These are phyloP conservation scores for Barnettozyma wickerhamii DNA, from an alignment of 805 yeast genomes.

Conservation along the genomic window DNA sequence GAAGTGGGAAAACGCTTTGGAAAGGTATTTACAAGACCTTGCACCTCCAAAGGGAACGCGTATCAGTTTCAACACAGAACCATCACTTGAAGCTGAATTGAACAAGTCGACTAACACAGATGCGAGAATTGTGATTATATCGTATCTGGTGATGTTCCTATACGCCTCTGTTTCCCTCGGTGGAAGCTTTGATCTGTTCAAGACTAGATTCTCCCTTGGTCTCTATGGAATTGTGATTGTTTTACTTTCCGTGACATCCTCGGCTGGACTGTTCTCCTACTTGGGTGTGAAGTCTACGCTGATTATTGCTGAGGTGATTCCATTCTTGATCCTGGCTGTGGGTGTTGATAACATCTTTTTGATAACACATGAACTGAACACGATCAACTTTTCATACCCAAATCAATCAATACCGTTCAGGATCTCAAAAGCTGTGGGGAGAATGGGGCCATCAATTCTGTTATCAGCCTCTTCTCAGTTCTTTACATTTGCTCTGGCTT, in stretches of 20 bases:
- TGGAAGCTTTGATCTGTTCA: slow-evolving; percentile 37
- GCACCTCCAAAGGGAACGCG: slow-evolving; percentile 51
- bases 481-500: slow-evolving; percentile 74
- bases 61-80: slow-evolving; percentile 75
- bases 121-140: slow-evolving; percentile 58
- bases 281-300: slow-evolving; percentile 83
- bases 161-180: slow-evolving; percentile 83
- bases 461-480: slow-evolving; percentile 74
- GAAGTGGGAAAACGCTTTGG: slow-evolving; percentile 71
- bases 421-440: slow-evolving; percentile 58
- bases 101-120: slow-evolving; percentile 81
- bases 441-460: slow-evolving; percentile 84
- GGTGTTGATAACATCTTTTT: slow-evolving; percentile 95
- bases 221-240: slow-evolving; percentile 82
- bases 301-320: slow-evolving; percentile 95
- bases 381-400: slow-evolving; percentile 43
- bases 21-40: slow-evolving; percentile 45
- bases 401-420: slow-evolving; percentile 50
- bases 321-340: slow-evolving; percentile 85
- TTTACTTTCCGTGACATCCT: slow-evolving; percentile 69
- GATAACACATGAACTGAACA: slow-evolving; percentile 72
- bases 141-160: slow-evolving; percentile 81
- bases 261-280: slow-evolving; percentile 76
- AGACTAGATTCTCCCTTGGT: slow-evolving; percentile 73
- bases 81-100: slow-evolving; percentile 79